Percentiles rank a stretch among this genome's conserved stretches.
Evolutionary conservation across 805 yeast species (phyloP).

Genomic region (Candida ascalaphidarum): DNA sequence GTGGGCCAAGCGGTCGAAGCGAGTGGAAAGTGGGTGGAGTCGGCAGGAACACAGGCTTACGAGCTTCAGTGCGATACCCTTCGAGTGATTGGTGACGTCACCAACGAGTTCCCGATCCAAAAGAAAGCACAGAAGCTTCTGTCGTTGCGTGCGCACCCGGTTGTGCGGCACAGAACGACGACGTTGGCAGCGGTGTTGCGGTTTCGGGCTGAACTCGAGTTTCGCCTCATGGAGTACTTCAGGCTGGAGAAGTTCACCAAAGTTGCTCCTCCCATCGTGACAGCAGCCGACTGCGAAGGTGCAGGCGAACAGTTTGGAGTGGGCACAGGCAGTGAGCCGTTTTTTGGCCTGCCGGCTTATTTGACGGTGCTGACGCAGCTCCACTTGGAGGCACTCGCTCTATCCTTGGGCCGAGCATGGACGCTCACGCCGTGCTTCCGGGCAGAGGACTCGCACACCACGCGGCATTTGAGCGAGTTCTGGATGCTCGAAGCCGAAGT

Average conservation of each 20-base stretch:
- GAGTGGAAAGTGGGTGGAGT: constrained; percentile 23
- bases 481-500: constrained; percentile 97
- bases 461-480: constrained; percentile 85
- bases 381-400: constrained; percentile 75
- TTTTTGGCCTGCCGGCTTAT: constrained; percentile 61
- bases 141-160: constrained; percentile 64
- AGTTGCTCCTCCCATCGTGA: constrained; percentile 79
- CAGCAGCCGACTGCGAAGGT: constrained; percentile 93
- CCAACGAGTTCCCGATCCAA: constrained; percentile 68
- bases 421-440: constrained; percentile 86
- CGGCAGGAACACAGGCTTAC: constrained; percentile 23
- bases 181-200: constrained; percentile 61
- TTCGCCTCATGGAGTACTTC: constrained; percentile 47
- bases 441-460: constrained; percentile 46
- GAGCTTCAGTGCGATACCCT: constrained; percentile 25
- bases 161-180: constrained; percentile 65
- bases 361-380: constrained; percentile 89
- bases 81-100: constrained; percentile 51
- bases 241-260: constrained; percentile 47
- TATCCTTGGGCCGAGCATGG: constrained; percentile 77
- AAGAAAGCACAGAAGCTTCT: constrained; percentile 65
- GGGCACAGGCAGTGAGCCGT: constrained; percentile 28
- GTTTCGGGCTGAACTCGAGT: constrained; percentile 62
- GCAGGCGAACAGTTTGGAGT: constrained; percentile 85
- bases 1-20: constrained; percentile 35